Base-by-base conservation (phyloP, 164 flowering plant genomes). In the Annona cherimola region DNA sequence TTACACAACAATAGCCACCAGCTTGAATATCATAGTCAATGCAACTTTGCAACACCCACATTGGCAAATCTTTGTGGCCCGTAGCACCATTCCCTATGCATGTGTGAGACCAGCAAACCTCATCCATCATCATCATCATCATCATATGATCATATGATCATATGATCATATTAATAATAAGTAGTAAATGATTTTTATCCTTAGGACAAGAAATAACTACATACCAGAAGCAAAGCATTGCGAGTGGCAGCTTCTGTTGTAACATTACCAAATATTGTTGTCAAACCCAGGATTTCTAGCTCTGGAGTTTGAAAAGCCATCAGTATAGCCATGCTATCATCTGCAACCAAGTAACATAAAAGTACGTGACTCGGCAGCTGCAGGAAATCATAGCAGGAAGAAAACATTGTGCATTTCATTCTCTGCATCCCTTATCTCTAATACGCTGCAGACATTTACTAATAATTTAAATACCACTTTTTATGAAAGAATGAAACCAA, bases 321-420 rank as follows among this genome's bases (percentile, higher is more conserved):
- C 66, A 95, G 68, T 73, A 95, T 87, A n/a, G 99, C 89, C 92
- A 95, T 93, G 83, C 87, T 79, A 83, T 95, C 99, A 86, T 95
- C 99, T 95, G 82, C 64, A 71, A 66, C 66, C 18, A 44, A 66
- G 59, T 43, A 63, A 42, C 54, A n/a, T 5, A 40, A 42, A 73
- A 70, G 67, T n/a, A 64, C 7, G 42, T 6, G 44, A 64, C 18
- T 39, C 42, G 14, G 4, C 44, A 41, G 5, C 3, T 35, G 44
- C 18, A 35, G 14, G 41, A 63, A 64, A 41, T n/a, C 11, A 39
- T 4, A 35, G 16, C 6, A 64, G 12, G 16, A 9, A 41, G 42
- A 64, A 41, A 64, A 16, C 57, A 8, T 50, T 50, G 57, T 26
- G 35, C 35, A 26, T 26, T 26, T 26, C 35, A 26, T 26, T 26